A percentile compares a stretch with the other conserved stretches of the same genome.
Conservation (phyloP, 306 rosid genomes). For the Fagus sylvatica region DNA sequence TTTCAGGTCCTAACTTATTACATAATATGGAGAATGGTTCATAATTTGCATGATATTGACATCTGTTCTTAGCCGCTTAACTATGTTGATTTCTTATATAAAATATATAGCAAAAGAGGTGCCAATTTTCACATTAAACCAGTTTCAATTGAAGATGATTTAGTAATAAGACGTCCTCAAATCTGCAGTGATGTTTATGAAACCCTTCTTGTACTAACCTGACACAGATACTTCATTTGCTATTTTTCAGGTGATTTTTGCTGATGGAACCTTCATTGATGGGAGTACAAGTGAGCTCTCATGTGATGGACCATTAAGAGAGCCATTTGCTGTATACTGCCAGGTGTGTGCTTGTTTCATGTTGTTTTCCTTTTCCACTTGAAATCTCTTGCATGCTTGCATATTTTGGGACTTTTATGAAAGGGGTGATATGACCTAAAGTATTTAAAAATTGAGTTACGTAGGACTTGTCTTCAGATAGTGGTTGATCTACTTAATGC, state of each 20-base stretch:
- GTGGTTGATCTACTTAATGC: not conserved
- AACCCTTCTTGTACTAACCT: not conserved
- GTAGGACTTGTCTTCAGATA: not conserved
- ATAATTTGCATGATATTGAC: not conserved
- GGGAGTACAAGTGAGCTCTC: constrained; percentile 99
- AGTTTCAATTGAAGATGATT: not conserved
- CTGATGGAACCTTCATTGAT: constrained; percentile 93
- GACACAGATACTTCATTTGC: not conserved
- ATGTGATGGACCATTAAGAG: constrained; percentile 94
- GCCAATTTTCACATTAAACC: not conserved
- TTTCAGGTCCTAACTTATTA: not conserved
- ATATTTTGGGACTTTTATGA: not conserved
- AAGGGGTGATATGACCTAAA: not conserved
- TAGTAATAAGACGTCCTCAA: not conserved
- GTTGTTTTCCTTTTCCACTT: not conserved
- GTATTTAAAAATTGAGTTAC: not conserved
- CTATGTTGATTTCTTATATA: not conserved
- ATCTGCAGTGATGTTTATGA: not conserved
- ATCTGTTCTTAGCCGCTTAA: not conserved
- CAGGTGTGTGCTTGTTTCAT: constrained; percentile 44
- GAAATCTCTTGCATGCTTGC: not conserved
- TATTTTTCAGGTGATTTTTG: constrained; percentile 79
- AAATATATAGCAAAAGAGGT: not conserved
- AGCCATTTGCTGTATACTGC: constrained; percentile 88
- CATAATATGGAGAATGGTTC: not conserved